Evolutionary conservation across 2,329 filamentous ascomycete genomes (phyloP).

Genomic region (Colletotrichum somersetense): DNA sequence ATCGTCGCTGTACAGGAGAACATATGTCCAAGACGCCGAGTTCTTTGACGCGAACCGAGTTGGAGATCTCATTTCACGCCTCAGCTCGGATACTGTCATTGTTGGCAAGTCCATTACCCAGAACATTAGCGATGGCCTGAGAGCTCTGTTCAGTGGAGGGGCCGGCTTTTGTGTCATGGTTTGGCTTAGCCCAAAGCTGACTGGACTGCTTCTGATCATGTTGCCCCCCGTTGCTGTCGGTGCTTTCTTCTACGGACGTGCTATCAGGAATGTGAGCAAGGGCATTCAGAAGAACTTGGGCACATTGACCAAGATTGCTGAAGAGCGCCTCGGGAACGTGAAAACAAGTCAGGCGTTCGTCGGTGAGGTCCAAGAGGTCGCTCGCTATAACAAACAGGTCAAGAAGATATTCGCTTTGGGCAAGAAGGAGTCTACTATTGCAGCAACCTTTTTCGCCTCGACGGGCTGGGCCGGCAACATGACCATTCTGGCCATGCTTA

Average conservation of each 20-base stretch:
- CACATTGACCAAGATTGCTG: slow-evolving; percentile 94
- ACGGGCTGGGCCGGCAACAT: slow-evolving; percentile 96
- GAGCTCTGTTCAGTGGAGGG: slow-evolving; percentile 88
- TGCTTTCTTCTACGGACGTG: slow-evolving; percentile 91
- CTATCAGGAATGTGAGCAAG: slow-evolving; percentile 89
- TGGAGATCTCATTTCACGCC: slow-evolving; percentile 93
- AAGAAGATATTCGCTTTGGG: slow-evolving; percentile 93
- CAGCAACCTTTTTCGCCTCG: slow-evolving; percentile 87
- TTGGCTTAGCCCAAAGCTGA: slow-evolving; percentile 93
- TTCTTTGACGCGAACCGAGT: slow-evolving; percentile 99
- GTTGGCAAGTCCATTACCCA: slow-evolving; percentile 99
- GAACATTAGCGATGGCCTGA: slow-evolving; percentile 95
- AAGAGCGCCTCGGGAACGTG: slow-evolving; percentile 97
- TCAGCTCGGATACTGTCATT: slow-evolving; percentile 96
- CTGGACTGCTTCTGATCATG: slow-evolving; percentile 86
- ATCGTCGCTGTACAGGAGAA: slow-evolving; percentile 89
- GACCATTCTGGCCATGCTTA: slow-evolving; percentile 91
- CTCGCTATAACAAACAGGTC: slow-evolving; percentile 92
- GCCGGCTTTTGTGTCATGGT: slow-evolving; percentile 94
- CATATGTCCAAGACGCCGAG: slow-evolving; percentile 96
- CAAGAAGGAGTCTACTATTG: slow-evolving; percentile 86
- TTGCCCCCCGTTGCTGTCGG: slow-evolving; percentile 92
- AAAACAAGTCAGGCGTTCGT: slow-evolving; percentile 97
- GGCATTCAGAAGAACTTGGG: slow-evolving; percentile 95
- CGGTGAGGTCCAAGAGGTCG: slow-evolving; percentile 90